phyloP scores from a whole-genome alignment of 768 basidiomycete species.

The Lactarius trivialis region DNA sequence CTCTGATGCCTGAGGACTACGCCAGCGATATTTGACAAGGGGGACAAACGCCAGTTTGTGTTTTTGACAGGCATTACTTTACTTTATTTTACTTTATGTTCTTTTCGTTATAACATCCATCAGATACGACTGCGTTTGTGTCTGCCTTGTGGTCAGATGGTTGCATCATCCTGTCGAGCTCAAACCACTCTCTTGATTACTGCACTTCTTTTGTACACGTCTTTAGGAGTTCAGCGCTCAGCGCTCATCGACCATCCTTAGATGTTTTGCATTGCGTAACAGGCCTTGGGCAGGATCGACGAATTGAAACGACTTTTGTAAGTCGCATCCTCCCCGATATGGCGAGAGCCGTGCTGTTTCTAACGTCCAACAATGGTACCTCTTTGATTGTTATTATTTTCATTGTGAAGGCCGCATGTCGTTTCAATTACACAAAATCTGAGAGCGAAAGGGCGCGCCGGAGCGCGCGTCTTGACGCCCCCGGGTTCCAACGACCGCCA shows the following conservation, averaged over 20 bases:
- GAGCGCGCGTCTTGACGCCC: constrained; percentile 30
- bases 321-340: background rate
- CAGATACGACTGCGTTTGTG: too few species aligned
- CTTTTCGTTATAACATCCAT: background rate
- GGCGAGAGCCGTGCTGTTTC: too few species aligned
- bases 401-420: constrained; percentile 39
- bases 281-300: background rate
- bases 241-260: too few species aligned
- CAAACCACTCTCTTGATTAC: too few species aligned
- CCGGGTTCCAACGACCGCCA: constrained; percentile 49
- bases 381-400: background rate
- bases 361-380: too few species aligned
- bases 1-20: constrained; percentile 9
- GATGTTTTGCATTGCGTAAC: too few species aligned
- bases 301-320: background rate
- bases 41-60: background rate
- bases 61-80: background rate
- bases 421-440: constrained; percentile 41
- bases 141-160: too few species aligned
- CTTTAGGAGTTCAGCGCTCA: too few species aligned
- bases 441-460: constrained; percentile 48
- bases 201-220: too few species aligned
- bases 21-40: background rate
- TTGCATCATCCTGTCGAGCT: too few species aligned
- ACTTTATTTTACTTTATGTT: background rate